Conservation (phyloP, 2,329 filamentous ascomycete genomes). For the Pyrenochaeta sp. region DNA sequence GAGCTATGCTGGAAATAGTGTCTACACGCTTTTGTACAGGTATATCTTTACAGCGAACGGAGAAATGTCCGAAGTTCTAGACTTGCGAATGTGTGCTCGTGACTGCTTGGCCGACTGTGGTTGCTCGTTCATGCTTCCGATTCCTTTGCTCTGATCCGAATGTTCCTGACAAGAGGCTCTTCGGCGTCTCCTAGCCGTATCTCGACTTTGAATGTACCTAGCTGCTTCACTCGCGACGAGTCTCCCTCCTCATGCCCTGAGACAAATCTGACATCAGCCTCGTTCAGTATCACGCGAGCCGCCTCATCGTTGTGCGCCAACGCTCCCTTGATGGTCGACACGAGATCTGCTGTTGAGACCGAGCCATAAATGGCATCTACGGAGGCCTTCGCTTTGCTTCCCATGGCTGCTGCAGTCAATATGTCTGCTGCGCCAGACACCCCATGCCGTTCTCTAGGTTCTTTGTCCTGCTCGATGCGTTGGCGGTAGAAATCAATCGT, state of each 20-base stretch:
- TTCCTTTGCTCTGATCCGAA: constrained; percentile 45
- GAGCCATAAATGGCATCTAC: constrained; percentile 60
- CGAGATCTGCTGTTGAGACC: constrained; percentile 63
- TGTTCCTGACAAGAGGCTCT: constrained; percentile 40
- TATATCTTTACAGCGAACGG: constrained; percentile 35
- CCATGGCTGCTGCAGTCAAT: constrained; percentile 44
- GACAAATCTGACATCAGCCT: constrained; percentile 62
- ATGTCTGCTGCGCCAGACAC: constrained; percentile 48
- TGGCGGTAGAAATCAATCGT: constrained; percentile 59
- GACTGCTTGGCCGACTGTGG: constrained; percentile 2
- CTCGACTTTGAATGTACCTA: constrained; percentile 63
- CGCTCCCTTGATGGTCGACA: constrained; percentile 56
- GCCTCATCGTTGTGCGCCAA: constrained; percentile 63
- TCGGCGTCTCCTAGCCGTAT: constrained; percentile 60
- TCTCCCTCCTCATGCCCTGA: constrained; percentile 46
- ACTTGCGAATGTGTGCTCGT: constrained; percentile 4
- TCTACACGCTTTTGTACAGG: constrained; percentile 35
- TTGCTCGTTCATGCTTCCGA: constrained; percentile 20
- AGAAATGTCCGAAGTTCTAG: constrained; percentile 21
- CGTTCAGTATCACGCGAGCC: constrained; percentile 57
- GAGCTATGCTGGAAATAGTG: constrained; percentile 20
- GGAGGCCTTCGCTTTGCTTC: constrained; percentile 34
- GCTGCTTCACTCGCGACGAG: constrained; percentile 59
- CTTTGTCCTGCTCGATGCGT: constrained; percentile 50
- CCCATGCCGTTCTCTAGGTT: constrained; percentile 39